Evolutionary conservation across 306 rosid species (phyloP).

Genomic region (Prosopis cineraria): DNA sequence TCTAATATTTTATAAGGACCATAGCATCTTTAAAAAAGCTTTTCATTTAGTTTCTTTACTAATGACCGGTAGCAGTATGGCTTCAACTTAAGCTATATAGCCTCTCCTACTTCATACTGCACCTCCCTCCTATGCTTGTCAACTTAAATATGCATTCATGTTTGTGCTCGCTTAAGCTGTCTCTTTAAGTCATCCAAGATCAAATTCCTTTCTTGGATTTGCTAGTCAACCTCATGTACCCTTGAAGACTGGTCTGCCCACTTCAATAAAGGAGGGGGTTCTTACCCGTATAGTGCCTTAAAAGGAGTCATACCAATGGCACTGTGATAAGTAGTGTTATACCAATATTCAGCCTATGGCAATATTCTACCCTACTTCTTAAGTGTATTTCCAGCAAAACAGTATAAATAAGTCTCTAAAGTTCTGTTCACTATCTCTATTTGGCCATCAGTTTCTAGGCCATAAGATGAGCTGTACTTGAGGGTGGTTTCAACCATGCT

Average conservation of each 20-base stretch:
- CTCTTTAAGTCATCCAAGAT: no score
- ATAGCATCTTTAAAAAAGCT: no score
- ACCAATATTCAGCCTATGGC: neutral
- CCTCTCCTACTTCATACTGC: neutral
- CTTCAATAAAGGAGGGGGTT: neutral
- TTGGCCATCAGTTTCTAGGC: neutral
- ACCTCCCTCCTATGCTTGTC: neutral
- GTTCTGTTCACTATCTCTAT: no score
- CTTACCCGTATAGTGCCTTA: neutral
- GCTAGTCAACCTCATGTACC: neutral
- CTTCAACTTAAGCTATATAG: neutral
- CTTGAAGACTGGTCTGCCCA: fast-evolving
- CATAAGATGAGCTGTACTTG: no score
- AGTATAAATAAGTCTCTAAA: no score
- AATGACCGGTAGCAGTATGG: neutral
- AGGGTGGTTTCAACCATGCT: no score
- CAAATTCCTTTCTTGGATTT: neutral
- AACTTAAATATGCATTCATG: neutral
- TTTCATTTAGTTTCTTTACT: neutral
- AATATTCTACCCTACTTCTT: neutral
- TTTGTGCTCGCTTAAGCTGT: neutral
- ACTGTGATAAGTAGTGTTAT: neutral
- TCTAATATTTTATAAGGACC: neutral
- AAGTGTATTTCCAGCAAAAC: neutral
- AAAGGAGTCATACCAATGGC: neutral